A percentile compares a stretch with the other conserved stretches of the same genome.
Evolutionary conservation across 208 protist species (phyloP).

Genomic region (Acanthamoeba lenticulata): DNA sequence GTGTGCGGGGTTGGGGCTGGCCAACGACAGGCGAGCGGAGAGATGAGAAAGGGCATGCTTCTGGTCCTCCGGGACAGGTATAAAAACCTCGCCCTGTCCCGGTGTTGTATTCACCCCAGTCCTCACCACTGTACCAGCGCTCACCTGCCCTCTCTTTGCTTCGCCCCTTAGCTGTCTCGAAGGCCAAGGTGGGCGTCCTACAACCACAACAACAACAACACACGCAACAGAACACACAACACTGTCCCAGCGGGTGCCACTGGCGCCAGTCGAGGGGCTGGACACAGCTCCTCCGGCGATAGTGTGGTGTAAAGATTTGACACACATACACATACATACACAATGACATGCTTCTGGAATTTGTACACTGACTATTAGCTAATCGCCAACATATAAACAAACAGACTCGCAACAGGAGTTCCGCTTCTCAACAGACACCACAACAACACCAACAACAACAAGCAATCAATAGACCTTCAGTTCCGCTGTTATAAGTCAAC

Average conservation of each 20-base stretch:
- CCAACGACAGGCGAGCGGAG: slow-evolving; percentile 18
- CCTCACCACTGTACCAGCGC: background rate
- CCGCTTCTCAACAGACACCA: background rate
- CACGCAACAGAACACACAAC: background rate
- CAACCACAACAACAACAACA: background rate
- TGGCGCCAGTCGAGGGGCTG: too few species aligned
- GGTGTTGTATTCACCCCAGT: background rate
- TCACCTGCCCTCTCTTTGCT: background rate
- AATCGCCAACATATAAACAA: too few species aligned
- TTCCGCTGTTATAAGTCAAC: background rate
- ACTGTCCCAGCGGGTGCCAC: too few species aligned
- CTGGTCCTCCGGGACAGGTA: background rate
- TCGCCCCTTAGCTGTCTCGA: background rate
- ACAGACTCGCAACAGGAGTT: background rate
- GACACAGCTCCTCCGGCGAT: too few species aligned
- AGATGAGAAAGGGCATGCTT: background rate
- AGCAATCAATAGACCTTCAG: background rate
- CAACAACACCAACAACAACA: background rate
- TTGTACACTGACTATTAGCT: too few species aligned
- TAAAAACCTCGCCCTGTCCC: background rate
- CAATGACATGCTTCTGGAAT: too few species aligned
- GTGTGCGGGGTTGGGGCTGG: background rate
- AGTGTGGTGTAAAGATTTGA: too few species aligned
- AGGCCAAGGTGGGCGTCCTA: background rate
- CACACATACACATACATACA: background rate